Percentiles rank a stretch among this genome's conserved stretches.
These are phyloP conservation scores for Penicillium canariense DNA, from an alignment of 495 filamentous ascomycete genomes.

Conservation along the genomic window DNA sequence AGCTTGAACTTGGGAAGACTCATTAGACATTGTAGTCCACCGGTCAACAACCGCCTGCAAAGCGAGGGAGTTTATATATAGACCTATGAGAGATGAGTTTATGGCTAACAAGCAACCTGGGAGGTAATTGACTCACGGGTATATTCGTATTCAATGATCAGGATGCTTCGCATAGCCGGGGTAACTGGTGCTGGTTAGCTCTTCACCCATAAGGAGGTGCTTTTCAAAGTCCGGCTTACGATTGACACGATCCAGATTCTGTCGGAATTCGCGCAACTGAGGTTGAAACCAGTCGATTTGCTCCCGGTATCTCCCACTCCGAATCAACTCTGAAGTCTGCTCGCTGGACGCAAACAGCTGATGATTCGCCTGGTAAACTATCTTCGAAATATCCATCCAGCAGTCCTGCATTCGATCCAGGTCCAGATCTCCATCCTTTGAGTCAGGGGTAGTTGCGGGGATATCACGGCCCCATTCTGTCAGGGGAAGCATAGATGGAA, in stretches of 20 bases:
- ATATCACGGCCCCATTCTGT: conserved; percentile 54
- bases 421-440: conserved; percentile 29
- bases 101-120: background rate
- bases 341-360: conserved; percentile 78
- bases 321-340: conserved; percentile 81
- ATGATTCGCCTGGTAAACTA: conserved; percentile 86
- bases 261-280: conserved; percentile 69
- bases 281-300: conserved; percentile 79
- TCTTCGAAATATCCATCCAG: conserved; percentile 85
- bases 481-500: conserved; percentile 87
- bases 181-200: conserved; percentile 53
- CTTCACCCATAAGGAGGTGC: background rate
- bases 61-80: conserved; percentile 91
- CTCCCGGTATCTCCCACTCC: conserved; percentile 74
- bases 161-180: conserved; percentile 72
- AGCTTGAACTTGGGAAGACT: conserved; percentile 49
- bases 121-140: conserved; percentile 51
- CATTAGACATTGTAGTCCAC: conserved; percentile 67
- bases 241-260: conserved; percentile 66
- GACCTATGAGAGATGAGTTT: conserved; percentile 29
- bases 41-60: conserved; percentile 93
- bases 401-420: conserved; percentile 71
- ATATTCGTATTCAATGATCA: conserved; percentile 89
- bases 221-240: conserved; percentile 25
- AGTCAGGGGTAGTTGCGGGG: conserved; percentile 28